Conservation (phyloP, 2,329 filamentous ascomycete species). For the Beauveria australis region DNA sequence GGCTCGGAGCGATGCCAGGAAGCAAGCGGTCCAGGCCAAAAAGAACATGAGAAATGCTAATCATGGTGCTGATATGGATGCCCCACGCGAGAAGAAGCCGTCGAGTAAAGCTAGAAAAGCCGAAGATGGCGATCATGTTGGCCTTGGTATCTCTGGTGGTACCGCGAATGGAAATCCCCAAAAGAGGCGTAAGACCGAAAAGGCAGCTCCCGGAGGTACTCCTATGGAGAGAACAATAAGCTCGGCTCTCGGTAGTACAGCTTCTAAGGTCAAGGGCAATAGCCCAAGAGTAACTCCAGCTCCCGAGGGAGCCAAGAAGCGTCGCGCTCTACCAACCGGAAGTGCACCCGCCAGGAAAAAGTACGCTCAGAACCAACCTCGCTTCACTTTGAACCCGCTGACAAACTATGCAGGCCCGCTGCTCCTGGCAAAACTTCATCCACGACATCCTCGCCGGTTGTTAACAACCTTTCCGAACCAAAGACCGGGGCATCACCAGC, state of each 20-base stretch:
- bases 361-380: conserved; percentile 35
- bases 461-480: conserved; percentile 58
- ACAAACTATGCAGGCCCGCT: conserved; percentile 23
- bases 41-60: conserved; percentile 63
- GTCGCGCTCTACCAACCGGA: conserved; percentile 54
- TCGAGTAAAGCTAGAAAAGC: conserved; percentile 57
- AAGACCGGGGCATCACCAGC: conserved; percentile 51
- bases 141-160: conserved; percentile 54
- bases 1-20: conserved; percentile 73
- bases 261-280: conserved; percentile 48
- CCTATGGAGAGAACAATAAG: conserved; percentile 63
- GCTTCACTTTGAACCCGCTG: conserved; percentile 10
- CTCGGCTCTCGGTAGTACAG: conserved; percentile 40
- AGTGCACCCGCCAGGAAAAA: conserved; percentile 74
- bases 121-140: conserved; percentile 45
- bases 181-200: conserved; percentile 79
- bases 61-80: conserved; percentile 73
- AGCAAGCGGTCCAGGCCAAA: conserved; percentile 71
- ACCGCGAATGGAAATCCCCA: conserved; percentile 45
- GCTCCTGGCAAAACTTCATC: conserved; percentile 55
- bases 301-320: conserved; percentile 64
- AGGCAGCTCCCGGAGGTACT: conserved; percentile 41
- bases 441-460: conserved; percentile 66
- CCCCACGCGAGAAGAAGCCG: conserved; percentile 59
- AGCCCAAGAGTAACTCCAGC: conserved; percentile 64